A percentile compares a stretch with the other conserved stretches of the same genome.
phyloP scores from a whole-genome alignment of 2,329 filamentous ascomycete genomes.

The Aureobasidium vineae region DNA sequence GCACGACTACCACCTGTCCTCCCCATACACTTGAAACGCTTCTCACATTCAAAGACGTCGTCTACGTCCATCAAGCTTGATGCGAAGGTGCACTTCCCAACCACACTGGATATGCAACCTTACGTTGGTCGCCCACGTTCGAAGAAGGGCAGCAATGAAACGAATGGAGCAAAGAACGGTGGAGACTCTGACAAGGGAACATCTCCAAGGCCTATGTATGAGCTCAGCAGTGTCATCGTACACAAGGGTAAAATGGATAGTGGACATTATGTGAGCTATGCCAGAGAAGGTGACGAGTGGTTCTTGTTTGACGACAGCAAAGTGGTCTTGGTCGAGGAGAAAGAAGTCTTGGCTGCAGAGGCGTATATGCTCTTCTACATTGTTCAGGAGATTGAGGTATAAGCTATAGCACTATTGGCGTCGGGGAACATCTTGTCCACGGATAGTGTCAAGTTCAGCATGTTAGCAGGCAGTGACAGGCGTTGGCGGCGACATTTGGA shows the following conservation, averaged over 20 bases:
- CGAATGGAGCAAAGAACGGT: slow-evolving; percentile 45
- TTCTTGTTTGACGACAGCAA: slow-evolving; percentile 95
- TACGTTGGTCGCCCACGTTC: slow-evolving; percentile 65
- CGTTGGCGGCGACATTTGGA: neutral
- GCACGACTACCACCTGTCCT: slow-evolving; percentile 83
- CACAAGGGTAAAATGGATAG: slow-evolving; percentile 92
- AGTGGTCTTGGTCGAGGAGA: slow-evolving; percentile 78
- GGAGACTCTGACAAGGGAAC: slow-evolving; percentile 28
- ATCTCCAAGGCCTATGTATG: slow-evolving; percentile 67
- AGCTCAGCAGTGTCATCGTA: slow-evolving; percentile 84
- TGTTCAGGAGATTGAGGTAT: slow-evolving; percentile 31
- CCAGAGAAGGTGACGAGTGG: slow-evolving; percentile 81
- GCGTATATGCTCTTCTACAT: slow-evolving; percentile 87
- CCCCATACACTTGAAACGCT: slow-evolving; percentile 80
- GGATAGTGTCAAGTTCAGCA: neutral
- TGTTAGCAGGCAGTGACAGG: neutral
- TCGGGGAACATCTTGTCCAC: neutral
- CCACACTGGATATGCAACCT: slow-evolving; percentile 84
- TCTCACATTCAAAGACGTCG: slow-evolving; percentile 45
- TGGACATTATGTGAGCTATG: slow-evolving; percentile 90
- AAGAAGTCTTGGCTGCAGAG: slow-evolving; percentile 79
- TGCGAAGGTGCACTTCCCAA: slow-evolving; percentile 78
- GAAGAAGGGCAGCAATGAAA: slow-evolving; percentile 47
- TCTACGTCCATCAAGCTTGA: slow-evolving; percentile 87
- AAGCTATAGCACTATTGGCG: neutral